Evolutionary conservation across 257 asterid species (phyloP), one percentile per base, ranked within the genome.

Genomic region (Gentiana dahurica): DNA sequence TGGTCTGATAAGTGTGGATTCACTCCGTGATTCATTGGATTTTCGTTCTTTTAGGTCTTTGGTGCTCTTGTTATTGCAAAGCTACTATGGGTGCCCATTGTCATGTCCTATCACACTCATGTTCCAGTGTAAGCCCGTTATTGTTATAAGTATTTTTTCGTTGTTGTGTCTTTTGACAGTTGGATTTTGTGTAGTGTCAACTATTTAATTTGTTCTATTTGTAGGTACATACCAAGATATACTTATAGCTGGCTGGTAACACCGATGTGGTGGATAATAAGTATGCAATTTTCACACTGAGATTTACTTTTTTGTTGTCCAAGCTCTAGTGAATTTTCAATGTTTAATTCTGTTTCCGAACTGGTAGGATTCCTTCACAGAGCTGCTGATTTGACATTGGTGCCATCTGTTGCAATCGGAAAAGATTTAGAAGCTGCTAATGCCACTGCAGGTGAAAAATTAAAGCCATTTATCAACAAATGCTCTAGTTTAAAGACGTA

Each of bases 21-120:
- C 4, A 51, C 33, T 52, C 41, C 1, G 15, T 51, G 15, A 64
- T 44, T 59, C 45, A 12, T 35, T 5, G 12, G 24, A 11, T 49
- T 58, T 48, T 54, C 36, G n/a, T 51, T 45, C 53, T 46, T 2
- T 50, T 63, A 90, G 98, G 98, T 90, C 7, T 87, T 90, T 63
- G 98, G 98, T 5, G 98, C 98, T 64, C 93, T 90, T 51, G 56
- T 77, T 59, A 90, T 90, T 33, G 95, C 98, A 50, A 90, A 90
- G 70, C 67, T 87, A 52, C 74, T 90, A 12, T 79, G 75, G 10
- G 98, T 90, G 37, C 98, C 98, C 43, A 63, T 90, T 41, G 98
- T 90, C 62, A 81, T 90, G 95, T 90, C 98, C 1, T 90, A 90
- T 68, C 98, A 90, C 84, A 90, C 98, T 37, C 98, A 90, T 49